A percentile compares a stretch with the other conserved stretches of the same genome.
These are phyloP conservation scores for Cyanidium caldarium DNA, from an alignment of 23 red algal genomes.

Conservation along the genomic window DNA sequence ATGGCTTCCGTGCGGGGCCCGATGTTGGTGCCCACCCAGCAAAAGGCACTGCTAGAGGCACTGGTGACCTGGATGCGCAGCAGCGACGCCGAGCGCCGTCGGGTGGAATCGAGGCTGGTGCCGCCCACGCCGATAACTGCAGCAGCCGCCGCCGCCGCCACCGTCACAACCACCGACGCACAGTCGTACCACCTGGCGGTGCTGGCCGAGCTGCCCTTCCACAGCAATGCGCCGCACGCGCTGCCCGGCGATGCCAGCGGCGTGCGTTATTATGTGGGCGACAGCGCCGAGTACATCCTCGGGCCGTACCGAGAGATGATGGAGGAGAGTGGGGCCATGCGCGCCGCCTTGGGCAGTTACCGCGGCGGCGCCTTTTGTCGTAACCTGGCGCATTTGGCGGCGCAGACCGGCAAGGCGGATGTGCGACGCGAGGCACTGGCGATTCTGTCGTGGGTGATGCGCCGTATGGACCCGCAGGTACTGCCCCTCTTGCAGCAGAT, in stretches of 20 bases:
- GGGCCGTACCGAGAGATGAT: conserved; percentile 63
- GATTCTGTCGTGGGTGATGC: neutral
- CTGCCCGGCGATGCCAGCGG: conserved; percentile 25
- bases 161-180: conserved; percentile 1
- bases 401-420: neutral
- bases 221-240: conserved; percentile 36
- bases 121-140: neutral
- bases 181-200: conserved; percentile 43
- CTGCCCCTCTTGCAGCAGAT: neutral
- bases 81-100: neutral
- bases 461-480: neutral
- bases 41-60: neutral
- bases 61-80: conserved; percentile 2
- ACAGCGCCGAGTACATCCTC: conserved; percentile 39
- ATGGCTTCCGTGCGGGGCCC: neutral
- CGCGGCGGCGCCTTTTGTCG: neutral
- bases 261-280: conserved; percentile 10
- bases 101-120: neutral
- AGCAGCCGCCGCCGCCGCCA: neutral
- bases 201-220: conserved; percentile 38
- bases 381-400: neutral
- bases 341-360: conserved; percentile 22
- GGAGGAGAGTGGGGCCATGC: conserved; percentile 14
- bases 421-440: neutral
- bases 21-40: neutral